Percentiles rank a stretch among this genome's conserved stretches.
phyloP scores from a whole-genome alignment of 768 basidiomycete species.

The Mycena haematopus region DNA sequence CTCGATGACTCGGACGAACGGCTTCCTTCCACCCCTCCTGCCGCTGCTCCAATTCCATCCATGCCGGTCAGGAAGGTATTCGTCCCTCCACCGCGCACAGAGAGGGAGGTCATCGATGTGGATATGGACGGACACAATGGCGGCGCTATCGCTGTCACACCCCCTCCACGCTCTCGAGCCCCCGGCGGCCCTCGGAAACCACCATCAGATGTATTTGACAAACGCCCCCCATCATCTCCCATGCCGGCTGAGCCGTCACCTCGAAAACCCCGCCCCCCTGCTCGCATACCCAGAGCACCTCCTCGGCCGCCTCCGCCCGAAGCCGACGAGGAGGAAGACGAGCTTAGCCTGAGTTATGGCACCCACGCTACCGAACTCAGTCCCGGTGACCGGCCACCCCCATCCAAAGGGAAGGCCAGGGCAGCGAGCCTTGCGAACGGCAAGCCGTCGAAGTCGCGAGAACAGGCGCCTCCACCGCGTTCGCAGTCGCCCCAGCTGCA shows the following conservation, averaged over 20 bases:
- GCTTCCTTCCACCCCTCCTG: constrained; percentile 59
- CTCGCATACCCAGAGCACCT: constrained; percentile 47
- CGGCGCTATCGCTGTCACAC: constrained; percentile 24
- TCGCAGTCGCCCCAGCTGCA: constrained; percentile 22
- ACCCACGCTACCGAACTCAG: constrained; percentile 5
- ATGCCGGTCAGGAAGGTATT: constrained; percentile 24
- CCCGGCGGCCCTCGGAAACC: constrained; percentile 5
- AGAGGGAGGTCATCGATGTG: constrained; percentile 42
- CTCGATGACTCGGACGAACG: constrained; percentile 58
- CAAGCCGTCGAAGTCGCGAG: constrained; percentile 17
- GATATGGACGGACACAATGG: constrained; percentile 39
- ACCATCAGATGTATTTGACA: constrained; percentile 54
- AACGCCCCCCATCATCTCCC: constrained; percentile 69
- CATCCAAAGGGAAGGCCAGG: constrained; percentile 14
- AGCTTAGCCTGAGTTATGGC: constrained; percentile 26
- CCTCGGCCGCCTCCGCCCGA: constrained; percentile 32
- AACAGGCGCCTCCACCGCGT: constrained; percentile 18
- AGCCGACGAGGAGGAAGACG: constrained; percentile 36
- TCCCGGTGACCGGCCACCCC: constrained; percentile 1
- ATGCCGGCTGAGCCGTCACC: constrained; percentile 57
- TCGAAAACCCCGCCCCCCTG: constrained; percentile 63
- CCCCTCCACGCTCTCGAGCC: constrained; percentile 23
- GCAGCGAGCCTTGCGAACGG: neutral
- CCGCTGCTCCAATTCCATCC: constrained; percentile 9
- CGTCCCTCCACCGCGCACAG: constrained; percentile 17